phyloP scores from a whole-genome alignment of 345 rosid species.

The Hypericum androsaemum region DNA sequence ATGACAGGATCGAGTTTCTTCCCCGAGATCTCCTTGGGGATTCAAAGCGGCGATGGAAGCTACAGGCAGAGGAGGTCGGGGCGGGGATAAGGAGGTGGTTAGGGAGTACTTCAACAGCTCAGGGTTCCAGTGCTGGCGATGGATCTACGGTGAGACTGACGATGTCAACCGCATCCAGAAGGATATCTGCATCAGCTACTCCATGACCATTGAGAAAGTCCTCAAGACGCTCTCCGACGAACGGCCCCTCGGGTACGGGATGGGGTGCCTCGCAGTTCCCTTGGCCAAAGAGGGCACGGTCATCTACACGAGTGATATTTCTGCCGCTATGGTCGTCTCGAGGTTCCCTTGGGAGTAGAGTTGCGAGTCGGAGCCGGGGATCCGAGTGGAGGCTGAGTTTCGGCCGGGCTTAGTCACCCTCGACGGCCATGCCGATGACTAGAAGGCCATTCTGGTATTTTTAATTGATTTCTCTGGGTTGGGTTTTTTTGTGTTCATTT shows the following conservation, averaged over 20 bases:
- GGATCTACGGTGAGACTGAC: constrained; percentile 83
- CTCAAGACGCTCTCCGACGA: constrained; percentile 64
- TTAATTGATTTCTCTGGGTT: too few species aligned
- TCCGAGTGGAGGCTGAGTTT: constrained; percentile 55
- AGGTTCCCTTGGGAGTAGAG: constrained; percentile 82
- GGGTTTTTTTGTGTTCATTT: too few species aligned
- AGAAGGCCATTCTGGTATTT: constrained; percentile 65
- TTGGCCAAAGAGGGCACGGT: constrained; percentile 78
- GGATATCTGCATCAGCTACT: constrained; percentile 72
- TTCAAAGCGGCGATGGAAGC: constrained; percentile 63
- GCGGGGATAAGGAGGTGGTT: constrained; percentile 87
- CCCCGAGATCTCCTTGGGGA: too few species aligned
- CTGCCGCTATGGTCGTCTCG: constrained; percentile 90
- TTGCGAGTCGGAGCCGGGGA: constrained; percentile 59
- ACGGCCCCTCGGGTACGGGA: constrained; percentile 80
- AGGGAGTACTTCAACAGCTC: constrained; percentile 79
- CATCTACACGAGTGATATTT: constrained; percentile 80
- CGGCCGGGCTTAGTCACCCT: constrained; percentile 69
- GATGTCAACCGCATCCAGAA: constrained; percentile 78
- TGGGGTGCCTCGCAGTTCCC: constrained; percentile 67
- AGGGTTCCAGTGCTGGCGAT: constrained; percentile 88
- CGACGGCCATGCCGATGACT: constrained; percentile 83
- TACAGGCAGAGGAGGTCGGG: constrained; percentile 96
- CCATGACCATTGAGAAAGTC: constrained; percentile 74
- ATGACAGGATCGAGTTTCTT: too few species aligned